Base-by-base conservation (phyloP, 257 asterid species). In the Solanum clarkiae region DNA sequence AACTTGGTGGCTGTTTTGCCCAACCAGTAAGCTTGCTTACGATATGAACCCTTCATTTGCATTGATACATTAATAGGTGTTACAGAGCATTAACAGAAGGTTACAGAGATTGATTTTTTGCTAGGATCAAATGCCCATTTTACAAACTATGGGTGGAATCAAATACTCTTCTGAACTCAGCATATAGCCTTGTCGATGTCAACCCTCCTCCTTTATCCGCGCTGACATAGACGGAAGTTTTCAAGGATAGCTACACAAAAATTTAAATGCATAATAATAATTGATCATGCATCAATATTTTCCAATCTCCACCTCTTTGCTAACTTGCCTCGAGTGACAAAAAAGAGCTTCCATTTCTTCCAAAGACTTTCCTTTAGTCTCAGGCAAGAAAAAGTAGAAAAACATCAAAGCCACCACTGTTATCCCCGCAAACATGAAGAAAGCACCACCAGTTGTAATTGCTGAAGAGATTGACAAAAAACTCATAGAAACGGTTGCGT, bases 331-430 rank as follows among this genome's bases (percentile, higher is more conserved):
- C 62, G 15, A 42, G 84, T 87, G 87, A 5, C 4, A 36, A 94
- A 94, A 94, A 85, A 94, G 4, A 5, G 83, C 86, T 69, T 94
- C 98, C 94, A 94, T 94, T 18, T 93, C 96, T 88, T 93, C 97
- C 90, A 93, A 80, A 60, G 93, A 68, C 89, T 85, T 85, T 18
- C 97, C 97, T 85, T 81, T 94, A 0, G 98, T 94, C 92, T 94
- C 98, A 20, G 98, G 98, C 85, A 91, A 85, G 75, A 89, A 91
- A 20, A 87, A 88, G 79, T 53, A 93, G 1, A 94, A 91, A n/a
- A 94, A 94, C 3, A 90, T 5, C 94, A 91, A 93, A 36, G 94
- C 97, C 36, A 86, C 60, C 49, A 92, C 88, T 0, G 97, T 84
- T 42, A 92, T 80, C 0, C 91, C 84, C 22, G 90, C 92, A 63